phyloP scores from a whole-genome alignment of 2,329 filamentous ascomycete genomes.

The Fusarium xylarioides region DNA sequence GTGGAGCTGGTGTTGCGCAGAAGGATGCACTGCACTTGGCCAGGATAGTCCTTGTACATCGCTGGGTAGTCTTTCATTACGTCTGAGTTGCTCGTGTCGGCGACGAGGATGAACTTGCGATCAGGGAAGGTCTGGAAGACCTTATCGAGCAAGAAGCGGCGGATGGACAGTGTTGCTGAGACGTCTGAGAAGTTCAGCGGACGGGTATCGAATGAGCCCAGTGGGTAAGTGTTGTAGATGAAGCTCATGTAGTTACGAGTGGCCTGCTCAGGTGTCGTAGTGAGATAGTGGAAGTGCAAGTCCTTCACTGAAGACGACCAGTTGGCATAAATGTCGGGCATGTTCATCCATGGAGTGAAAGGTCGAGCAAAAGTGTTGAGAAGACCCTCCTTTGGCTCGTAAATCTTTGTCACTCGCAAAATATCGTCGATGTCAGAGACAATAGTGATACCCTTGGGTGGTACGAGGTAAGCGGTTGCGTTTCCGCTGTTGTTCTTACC shows the following conservation, averaged over 20 bases:
- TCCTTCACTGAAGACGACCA: constrained; percentile 74
- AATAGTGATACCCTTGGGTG: constrained; percentile 73
- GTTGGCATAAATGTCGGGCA: constrained; percentile 81
- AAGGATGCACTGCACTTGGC: constrained; percentile 80
- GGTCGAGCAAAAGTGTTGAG: constrained; percentile 79
- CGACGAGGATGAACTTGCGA: constrained; percentile 79
- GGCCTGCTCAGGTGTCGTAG: constrained; percentile 80
- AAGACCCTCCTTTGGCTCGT: constrained; percentile 76
- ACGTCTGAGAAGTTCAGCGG: constrained; percentile 84
- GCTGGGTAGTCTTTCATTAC: constrained; percentile 73
- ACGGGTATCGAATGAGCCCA: constrained; percentile 79
- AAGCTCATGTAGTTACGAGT: constrained; percentile 83
- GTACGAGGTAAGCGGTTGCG: constrained; percentile 79
- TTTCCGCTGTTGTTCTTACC: constrained; percentile 72
- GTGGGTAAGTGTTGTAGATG: constrained; percentile 81
- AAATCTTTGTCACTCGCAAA: constrained; percentile 82
- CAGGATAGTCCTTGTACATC: constrained; percentile 71
- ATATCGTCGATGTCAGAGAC: constrained; percentile 85
- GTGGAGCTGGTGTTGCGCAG: constrained; percentile 78
- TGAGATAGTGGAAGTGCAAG: constrained; percentile 83
- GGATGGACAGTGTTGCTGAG: constrained; percentile 75
- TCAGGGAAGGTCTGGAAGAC: constrained; percentile 79
- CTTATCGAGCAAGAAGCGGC: constrained; percentile 74
- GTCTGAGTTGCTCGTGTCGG: constrained; percentile 80
- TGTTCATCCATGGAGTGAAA: constrained; percentile 79